A percentile compares a stretch with the other conserved stretches of the same genome.
Conservation (phyloP, 768 basidiomycete species). For the Mycena rosella region DNA sequence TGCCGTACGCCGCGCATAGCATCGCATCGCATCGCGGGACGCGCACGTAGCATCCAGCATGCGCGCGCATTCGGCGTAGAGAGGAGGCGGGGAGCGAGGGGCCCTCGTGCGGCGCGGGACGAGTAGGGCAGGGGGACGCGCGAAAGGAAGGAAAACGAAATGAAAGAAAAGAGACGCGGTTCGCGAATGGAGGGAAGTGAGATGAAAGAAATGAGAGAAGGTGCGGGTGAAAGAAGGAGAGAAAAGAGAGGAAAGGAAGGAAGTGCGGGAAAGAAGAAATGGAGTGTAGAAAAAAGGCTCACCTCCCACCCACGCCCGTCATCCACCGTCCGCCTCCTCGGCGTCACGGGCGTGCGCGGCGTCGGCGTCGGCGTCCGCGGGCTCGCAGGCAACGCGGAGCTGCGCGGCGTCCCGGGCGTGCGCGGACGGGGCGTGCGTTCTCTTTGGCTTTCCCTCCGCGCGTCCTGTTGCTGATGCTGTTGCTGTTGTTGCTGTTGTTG, state of each 20-base stretch:
- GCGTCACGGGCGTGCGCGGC: background rate
- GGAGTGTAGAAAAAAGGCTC: background rate
- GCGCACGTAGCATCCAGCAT: too few relatives aligned
- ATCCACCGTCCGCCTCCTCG: background rate
- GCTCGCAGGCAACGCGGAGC: background rate
- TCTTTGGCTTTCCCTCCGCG: background rate
- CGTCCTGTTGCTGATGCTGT: background rate
- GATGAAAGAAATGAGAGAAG: background rate
- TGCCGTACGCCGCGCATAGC: too few relatives aligned
- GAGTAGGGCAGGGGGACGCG: too few relatives aligned
- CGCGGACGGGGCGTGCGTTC: background rate
- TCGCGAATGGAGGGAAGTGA: background rate
- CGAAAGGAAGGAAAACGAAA: background rate
- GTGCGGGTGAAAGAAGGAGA: background rate
- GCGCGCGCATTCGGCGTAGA: too few relatives aligned
- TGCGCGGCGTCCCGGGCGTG: background rate
- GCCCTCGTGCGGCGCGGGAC: too few relatives aligned
- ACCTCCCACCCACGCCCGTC: background rate
- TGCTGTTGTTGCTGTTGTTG: background rate
- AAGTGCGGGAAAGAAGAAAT: background rate
- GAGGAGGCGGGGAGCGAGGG: too few relatives aligned
- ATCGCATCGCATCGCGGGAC: too few relatives aligned
- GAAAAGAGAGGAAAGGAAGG: slow-evolving; percentile 1
- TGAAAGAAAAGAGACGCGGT: background rate
- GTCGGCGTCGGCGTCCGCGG: slow-evolving; percentile 14